Percentiles rank a stretch among this genome's conserved stretches.
phyloP scores from a whole-genome alignment of 1,139 yeast species.

The Tardiomyces digboiensis region DNA sequence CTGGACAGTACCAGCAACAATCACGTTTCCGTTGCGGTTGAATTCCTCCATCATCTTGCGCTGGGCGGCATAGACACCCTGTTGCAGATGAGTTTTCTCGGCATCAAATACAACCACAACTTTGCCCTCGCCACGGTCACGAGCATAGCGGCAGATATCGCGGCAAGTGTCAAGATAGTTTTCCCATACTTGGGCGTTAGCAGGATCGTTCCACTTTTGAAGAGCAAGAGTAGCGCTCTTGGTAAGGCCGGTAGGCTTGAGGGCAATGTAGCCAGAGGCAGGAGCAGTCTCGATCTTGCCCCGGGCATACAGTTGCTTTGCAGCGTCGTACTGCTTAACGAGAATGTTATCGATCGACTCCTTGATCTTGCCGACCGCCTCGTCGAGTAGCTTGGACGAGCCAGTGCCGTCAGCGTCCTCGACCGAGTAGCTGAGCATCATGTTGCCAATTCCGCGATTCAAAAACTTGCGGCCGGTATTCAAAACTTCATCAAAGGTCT shows the following conservation, averaged over 20 bases:
- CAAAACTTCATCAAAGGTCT: conserved; percentile 57
- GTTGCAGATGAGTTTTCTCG: conserved; percentile 80
- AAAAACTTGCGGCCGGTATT: conserved; percentile 59
- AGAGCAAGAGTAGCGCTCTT: conserved; percentile 70
- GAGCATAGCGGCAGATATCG: conserved; percentile 51
- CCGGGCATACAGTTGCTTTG: conserved; percentile 23
- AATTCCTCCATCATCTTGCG: conserved; percentile 68
- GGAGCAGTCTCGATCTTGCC: conserved; percentile 39
- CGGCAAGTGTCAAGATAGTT: conserved; percentile 58
- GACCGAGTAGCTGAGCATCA: conserved; percentile 90
- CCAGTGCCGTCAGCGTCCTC: conserved; percentile 82
- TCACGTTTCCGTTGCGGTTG: conserved; percentile 50
- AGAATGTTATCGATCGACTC: conserved; percentile 60
- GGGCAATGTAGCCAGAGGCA: conserved; percentile 44
- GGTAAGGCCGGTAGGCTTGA: conserved; percentile 89
- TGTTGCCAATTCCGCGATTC: conserved; percentile 73
- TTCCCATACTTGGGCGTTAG: conserved; percentile 45
- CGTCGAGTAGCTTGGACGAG: conserved; percentile 34
- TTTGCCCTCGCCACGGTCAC: conserved; percentile 66
- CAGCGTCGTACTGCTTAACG: conserved; percentile 58
- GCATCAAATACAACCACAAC: conserved; percentile 89
- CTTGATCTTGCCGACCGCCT: conserved; percentile 54
- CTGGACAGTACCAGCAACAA: conserved; percentile 89
- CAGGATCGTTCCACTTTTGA: conserved; percentile 47
- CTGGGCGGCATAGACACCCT: conserved; percentile 87